Evolutionary conservation across 768 basidiomycete species (phyloP).

Genomic region (Tulasnella sp.): DNA sequence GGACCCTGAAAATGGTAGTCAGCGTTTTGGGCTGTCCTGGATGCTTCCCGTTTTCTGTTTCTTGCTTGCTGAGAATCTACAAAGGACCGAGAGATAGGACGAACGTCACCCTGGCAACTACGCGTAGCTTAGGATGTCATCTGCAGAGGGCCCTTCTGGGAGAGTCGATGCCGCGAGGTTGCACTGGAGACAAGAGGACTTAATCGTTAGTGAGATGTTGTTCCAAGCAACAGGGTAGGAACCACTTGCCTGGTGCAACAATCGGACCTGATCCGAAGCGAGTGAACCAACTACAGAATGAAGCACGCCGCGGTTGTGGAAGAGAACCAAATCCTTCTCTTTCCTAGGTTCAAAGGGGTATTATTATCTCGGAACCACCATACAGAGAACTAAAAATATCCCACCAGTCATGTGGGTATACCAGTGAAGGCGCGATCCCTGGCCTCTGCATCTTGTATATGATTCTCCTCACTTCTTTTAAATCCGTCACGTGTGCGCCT

Average conservation of each 20-base stretch:
- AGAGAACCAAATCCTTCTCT: slow-evolving; percentile 67
- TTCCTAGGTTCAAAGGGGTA: slow-evolving; percentile 25
- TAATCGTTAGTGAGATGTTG: slow-evolving; percentile 9
- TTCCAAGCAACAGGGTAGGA: not conserved
- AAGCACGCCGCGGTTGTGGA: slow-evolving; percentile 76
- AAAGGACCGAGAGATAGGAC: no score
- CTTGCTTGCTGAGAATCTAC: no score
- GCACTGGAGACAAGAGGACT: no score
- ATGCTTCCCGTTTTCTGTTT: no score
- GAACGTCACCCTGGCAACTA: no score
- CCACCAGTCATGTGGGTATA: slow-evolving; percentile 85
- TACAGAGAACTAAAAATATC: slow-evolving; percentile 14
- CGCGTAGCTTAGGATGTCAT: slow-evolving; percentile 55
- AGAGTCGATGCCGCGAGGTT: slow-evolving; percentile 74
- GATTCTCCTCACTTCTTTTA: slow-evolving; percentile 57
- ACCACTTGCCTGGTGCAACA: slow-evolving; percentile 54
- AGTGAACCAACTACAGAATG: slow-evolving; percentile 75
- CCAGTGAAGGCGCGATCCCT: slow-evolving; percentile 69
- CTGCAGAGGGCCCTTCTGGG: slow-evolving; percentile 52
- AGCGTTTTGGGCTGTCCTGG: no score
- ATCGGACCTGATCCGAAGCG: slow-evolving; percentile 44
- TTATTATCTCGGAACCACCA: no score
- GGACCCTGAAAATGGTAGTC: no score
- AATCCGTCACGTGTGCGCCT: slow-evolving; percentile 62
- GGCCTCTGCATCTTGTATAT: slow-evolving; percentile 83